Evolutionary conservation across 371 early-diverging fungal genomes (phyloP).

Genomic region (Rhizopus delemar): DNA sequence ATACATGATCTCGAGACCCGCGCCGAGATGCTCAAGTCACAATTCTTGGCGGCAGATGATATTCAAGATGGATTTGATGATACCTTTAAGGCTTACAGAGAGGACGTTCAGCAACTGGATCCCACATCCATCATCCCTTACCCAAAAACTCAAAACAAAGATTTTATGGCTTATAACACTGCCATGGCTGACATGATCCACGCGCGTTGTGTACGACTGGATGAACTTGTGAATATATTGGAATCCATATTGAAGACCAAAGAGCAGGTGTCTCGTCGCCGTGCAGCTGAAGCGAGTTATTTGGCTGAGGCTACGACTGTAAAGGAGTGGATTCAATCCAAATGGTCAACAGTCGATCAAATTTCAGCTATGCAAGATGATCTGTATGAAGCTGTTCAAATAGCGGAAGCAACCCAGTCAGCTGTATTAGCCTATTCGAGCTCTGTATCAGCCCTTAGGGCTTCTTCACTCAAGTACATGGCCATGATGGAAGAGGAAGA

Average conservation of each 20-base stretch:
- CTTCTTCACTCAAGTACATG: slow-evolving; percentile 8
- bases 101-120: slow-evolving; percentile 8
- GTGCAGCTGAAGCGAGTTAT: slow-evolving; percentile 36
- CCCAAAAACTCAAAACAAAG: slow-evolving; percentile 7
- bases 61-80: slow-evolving; percentile 5
- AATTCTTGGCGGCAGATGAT: slow-evolving; percentile 14
- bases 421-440: slow-evolving; percentile 10
- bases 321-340: slow-evolving; percentile 32
- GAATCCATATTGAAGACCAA: slow-evolving; percentile 30
- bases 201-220: slow-evolving; percentile 30
- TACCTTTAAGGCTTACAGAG: slow-evolving; percentile 7
- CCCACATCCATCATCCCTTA: not conserved
- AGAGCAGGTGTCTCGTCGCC: slow-evolving; percentile 33
- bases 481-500: not conserved
- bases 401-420: slow-evolving; percentile 7
- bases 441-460: slow-evolving; percentile 11
- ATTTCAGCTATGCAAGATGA: not conserved
- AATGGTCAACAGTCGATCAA: not conserved
- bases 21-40: slow-evolving; percentile 21
- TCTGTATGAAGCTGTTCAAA: not conserved
- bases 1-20: slow-evolving; percentile 8
- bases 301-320: slow-evolving; percentile 31
- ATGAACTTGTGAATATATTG: slow-evolving; percentile 29
- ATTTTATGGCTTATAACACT: slow-evolving; percentile 26
- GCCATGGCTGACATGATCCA: slow-evolving; percentile 30